A percentile compares a stretch with the other conserved stretches of the same genome.
Evolutionary conservation across 2,329 filamentous ascomycete species (phyloP).

Genomic region (Cryphonectria radicalis): DNA sequence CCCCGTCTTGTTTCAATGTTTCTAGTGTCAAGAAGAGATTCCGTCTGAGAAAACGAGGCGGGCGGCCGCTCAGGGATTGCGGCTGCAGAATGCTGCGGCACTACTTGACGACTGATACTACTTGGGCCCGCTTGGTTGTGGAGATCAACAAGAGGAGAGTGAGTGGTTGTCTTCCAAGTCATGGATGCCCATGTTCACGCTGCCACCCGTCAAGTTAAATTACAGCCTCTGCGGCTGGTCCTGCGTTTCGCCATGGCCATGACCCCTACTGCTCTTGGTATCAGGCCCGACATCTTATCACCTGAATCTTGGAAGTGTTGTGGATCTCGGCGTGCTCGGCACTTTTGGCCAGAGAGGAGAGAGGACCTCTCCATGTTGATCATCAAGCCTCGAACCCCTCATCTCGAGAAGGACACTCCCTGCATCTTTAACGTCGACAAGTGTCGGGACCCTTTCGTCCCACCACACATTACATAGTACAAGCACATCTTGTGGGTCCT

Average conservation of each 20-base stretch:
- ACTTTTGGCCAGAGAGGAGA: no score
- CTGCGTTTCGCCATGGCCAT: neutral
- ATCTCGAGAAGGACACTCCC: neutral
- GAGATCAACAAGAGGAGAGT: neutral
- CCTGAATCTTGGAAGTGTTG: neutral
- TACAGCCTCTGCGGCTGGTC: neutral
- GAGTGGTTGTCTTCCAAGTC: neutral
- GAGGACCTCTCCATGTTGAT: neutral
- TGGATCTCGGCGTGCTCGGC: neutral
- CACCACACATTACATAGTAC: no score
- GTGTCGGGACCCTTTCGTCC: neutral
- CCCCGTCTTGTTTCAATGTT: neutral
- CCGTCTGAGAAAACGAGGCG: slow-evolving; percentile 5
- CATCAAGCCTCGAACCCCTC: neutral
- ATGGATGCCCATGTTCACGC: slow-evolving; percentile 3
- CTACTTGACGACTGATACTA: neutral
- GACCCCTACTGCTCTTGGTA: neutral
- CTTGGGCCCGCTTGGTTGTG: neutral
- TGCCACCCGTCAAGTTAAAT: neutral
- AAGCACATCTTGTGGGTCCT: neutral
- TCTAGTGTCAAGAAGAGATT: neutral
- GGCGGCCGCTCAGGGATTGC: neutral
- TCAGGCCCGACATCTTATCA: neutral
- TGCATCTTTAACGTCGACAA: neutral
- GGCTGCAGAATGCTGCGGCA: neutral